Evolutionary conservation across 257 asterid species (phyloP).

Genomic region (Schizonepeta tenuifolia): DNA sequence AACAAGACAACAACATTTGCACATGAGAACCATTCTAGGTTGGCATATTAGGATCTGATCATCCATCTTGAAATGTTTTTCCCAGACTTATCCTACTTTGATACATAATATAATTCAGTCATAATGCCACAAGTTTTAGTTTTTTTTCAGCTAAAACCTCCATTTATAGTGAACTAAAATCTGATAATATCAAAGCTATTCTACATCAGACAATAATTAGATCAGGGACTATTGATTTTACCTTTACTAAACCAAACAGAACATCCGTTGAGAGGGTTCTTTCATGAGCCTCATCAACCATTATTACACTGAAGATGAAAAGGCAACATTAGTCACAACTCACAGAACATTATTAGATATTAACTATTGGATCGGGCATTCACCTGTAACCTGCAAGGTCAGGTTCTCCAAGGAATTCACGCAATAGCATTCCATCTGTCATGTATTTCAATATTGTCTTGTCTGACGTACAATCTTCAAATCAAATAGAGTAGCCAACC

Average conservation of each 20-base stretch:
- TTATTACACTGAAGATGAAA: slow-evolving; percentile 68
- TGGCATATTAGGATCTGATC: slow-evolving; percentile 5
- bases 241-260: slow-evolving; percentile 93
- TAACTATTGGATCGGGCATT: slow-evolving; percentile 25
- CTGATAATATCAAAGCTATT: not conserved
- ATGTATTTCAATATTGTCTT: slow-evolving; percentile 84
- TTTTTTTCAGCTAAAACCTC: slow-evolving; percentile 17
- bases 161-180: not conserved
- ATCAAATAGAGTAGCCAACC: slow-evolving; percentile 96
- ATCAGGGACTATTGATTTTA: slow-evolving; percentile 29
- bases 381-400: slow-evolving; percentile 91
- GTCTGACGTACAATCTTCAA: slow-evolving; percentile 93
- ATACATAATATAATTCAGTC: not conserved
- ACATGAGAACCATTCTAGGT: slow-evolving; percentile 14
- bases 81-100: not conserved
- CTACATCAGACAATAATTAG: slow-evolving; percentile 22
- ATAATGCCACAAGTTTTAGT: not conserved
- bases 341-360: slow-evolving; percentile 16
- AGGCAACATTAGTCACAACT: slow-evolving; percentile 23
- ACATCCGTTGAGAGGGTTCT: slow-evolving; percentile 91
- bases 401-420: slow-evolving; percentile 95
- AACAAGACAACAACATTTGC: slow-evolving; percentile 18
- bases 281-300: slow-evolving; percentile 99
- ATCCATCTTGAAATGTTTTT: not conserved
- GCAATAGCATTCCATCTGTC: slow-evolving; percentile 93